phyloP scores from a whole-genome alignment of 345 rosid species.

The Tarenaya hassleriana region DNA sequence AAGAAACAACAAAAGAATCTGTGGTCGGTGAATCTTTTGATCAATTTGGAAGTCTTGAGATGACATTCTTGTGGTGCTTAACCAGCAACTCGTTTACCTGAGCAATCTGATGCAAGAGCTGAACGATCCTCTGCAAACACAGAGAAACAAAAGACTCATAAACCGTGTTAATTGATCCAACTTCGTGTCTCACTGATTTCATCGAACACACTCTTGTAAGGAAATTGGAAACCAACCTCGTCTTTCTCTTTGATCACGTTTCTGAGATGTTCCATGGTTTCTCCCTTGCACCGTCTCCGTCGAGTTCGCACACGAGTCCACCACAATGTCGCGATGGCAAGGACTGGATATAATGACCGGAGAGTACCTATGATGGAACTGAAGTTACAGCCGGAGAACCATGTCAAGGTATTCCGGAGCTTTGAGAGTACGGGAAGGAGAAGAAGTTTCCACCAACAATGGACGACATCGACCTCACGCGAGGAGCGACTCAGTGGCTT shows the following conservation, averaged over 20 bases:
- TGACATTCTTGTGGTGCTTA: slow-evolving; percentile 37
- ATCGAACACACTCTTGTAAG: slow-evolving; percentile 13
- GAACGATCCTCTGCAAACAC: slow-evolving; percentile 47
- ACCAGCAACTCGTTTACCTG: slow-evolving; percentile 48
- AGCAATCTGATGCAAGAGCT: slow-evolving; percentile 50
- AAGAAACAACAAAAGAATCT: not conserved
- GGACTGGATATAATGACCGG: slow-evolving; percentile 19
- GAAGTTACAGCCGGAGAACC: slow-evolving; percentile 21
- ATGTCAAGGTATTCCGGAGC: slow-evolving; percentile 13
- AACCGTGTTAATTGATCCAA: not conserved
- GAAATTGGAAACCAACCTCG: slow-evolving; percentile 25
- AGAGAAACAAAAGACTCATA: not conserved
- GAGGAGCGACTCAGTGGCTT: not conserved
- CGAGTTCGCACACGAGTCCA: slow-evolving; percentile 34
- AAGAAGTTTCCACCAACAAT: slow-evolving; percentile 30
- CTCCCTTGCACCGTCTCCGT: slow-evolving; percentile 21
- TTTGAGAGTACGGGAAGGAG: slow-evolving; percentile 28
- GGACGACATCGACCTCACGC: slow-evolving; percentile 7
- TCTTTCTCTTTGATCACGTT: slow-evolving; percentile 37
- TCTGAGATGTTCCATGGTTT: slow-evolving; percentile 23
- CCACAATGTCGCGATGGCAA: slow-evolving; percentile 37
- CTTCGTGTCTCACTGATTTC: slow-evolving; percentile 12
- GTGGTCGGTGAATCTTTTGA: not conserved
- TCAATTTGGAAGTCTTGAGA: slow-evolving; percentile 26
- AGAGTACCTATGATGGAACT: slow-evolving; percentile 11